Base-by-base conservation (phyloP, 2,329 filamentous ascomycete genomes). In the Xylaria digitata region DNA sequence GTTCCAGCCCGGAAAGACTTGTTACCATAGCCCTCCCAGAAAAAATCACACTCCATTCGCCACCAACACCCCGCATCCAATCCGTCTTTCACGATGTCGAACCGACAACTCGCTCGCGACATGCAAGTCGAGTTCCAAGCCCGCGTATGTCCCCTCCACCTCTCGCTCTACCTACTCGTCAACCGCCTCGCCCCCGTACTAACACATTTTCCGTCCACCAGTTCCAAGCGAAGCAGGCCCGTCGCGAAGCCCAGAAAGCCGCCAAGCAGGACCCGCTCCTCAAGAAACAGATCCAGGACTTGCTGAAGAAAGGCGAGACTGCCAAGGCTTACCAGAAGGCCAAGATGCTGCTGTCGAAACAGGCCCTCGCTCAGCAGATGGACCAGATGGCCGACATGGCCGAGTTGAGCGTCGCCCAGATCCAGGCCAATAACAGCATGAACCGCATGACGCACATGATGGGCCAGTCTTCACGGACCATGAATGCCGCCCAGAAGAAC, bases 401-500 rank as follows among this genome's bases (percentile, higher is more conserved):
- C 30, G 87, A 89, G 78, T 81, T 88, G 32, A 86, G 82, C 32
- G 83, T 85, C 53, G 84, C 85, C 2, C 86, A 89, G 81, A 88
- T 89, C 77, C 85, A 89, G 80, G 86, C 86, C 75, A 89, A 89
- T 79, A 89, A 88, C 71, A 81, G 85, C 63, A 88, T 89, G 86
- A 89, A 89, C 79, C 84, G 86, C 71, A 89, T 89, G 86, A 88
- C 86, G 64, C 78, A 84, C 74, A 88, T 88, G 86, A 88, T 89
- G 86, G 83, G 83, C 26, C 84, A 86, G 77, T 87, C 85, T 4
- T 86, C 85, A 42, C 80, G 82, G 55, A 87, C 85, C 9, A 88
- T 89, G 86, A 83, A 80, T 68, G 81, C 83, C 7, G 86, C 87
- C 1, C 86, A 88, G 80, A 83, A 82, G 74, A 87, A 79, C 70